Percentiles rank a stretch among this genome's conserved stretches.
These are phyloP conservation scores for Mycosphaerella arachidis DNA, from an alignment of 2,329 filamentous ascomycete species.

Conservation along the genomic window DNA sequence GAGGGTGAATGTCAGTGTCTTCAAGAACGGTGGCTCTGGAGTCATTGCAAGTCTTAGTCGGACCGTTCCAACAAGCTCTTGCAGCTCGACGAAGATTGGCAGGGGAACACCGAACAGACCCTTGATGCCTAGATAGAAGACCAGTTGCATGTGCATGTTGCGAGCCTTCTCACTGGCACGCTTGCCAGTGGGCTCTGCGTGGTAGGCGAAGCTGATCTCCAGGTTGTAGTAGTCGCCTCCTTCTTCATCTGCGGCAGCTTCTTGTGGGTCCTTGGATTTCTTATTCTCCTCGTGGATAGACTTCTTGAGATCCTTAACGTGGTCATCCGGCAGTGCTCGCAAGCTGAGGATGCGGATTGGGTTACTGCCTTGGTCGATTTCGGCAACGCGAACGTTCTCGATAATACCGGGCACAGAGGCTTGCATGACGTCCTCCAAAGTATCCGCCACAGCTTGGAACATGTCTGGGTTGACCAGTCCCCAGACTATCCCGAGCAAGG, in stretches of 20 bases:
- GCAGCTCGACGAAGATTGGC: constrained; percentile 85
- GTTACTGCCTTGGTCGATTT: constrained; percentile 91
- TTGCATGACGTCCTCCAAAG: constrained; percentile 92
- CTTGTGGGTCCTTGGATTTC: constrained; percentile 77
- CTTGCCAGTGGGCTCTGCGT: constrained; percentile 69
- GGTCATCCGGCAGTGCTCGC: constrained; percentile 73
- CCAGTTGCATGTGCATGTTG: constrained; percentile 95
- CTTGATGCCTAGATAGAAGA: constrained; percentile 89
- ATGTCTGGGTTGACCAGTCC: constrained; percentile 91
- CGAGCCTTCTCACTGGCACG: constrained; percentile 71
- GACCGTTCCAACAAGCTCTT: constrained; percentile 82
- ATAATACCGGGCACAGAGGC: constrained; percentile 87
- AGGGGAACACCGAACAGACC: constrained; percentile 85
- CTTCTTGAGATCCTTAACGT: constrained; percentile 76
- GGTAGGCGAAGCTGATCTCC: constrained; percentile 85
- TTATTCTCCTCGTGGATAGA: constrained; percentile 74
- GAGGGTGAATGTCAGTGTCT: constrained; percentile 84
- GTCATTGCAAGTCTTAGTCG: constrained; percentile 78
- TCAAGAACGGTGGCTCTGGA: constrained; percentile 86
- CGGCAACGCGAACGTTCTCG: constrained; percentile 89
- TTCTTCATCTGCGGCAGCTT: constrained; percentile 82
- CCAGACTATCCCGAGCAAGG: constrained; percentile 78
- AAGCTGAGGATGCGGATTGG: constrained; percentile 84
- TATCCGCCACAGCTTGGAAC: constrained; percentile 89
- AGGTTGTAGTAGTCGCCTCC: constrained; percentile 91